Evolutionary conservation across 1,284 basidiomycete genomes (phyloP), one percentile per base, ranked within the genome.

Genomic region (Thelephora terrestris): DNA sequence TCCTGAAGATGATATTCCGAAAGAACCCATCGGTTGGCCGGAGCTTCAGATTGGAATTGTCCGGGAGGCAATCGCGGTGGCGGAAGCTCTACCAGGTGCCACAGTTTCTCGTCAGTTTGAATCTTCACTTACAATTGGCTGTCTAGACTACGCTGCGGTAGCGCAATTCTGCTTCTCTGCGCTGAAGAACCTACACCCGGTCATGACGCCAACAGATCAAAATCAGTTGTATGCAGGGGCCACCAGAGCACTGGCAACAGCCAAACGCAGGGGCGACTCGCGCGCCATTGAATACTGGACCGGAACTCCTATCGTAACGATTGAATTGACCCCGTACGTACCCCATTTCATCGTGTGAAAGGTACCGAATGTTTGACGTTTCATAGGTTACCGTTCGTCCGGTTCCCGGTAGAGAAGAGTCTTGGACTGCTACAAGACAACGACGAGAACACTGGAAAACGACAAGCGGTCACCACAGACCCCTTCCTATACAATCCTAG

Each of bases 401-500:
- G 84, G 18, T 56, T 86, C 37, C 84, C 91, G 0, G 66, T 81
- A 23, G 85, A 94, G 67, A 89, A 88, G 55, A 76, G 78, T 0
- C 60, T 76, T 7, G 79, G 80, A 0, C 61, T 75, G 4, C 61
- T 85, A 16, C 69, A 64, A 37, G 53, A 59, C 29, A 66, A 69
- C 7, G 67, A 66, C 37, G 63, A 68, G 2, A 66, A 64, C 18
- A 70, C 76, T 2, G 69, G 79, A 42, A 25, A 23, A 42, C 7
- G 16, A 2, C 61, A 84, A 2, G 69, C 71, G 46, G 76, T 76
- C 12, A 67, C 70, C 36, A 77, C 74, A 27, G 87, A 91, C 62
- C 83, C 87, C 0, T 94, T 95, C 67, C 68, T 96, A 47, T 94
- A 94, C 62, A 92, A 95, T 60, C 92, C 92, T 1, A 70, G 88